A percentile compares a stretch with the other conserved stretches of the same genome.
Conservation (phyloP, 352 stramenopile genomes). For the Plasmopara viticola region DNA sequence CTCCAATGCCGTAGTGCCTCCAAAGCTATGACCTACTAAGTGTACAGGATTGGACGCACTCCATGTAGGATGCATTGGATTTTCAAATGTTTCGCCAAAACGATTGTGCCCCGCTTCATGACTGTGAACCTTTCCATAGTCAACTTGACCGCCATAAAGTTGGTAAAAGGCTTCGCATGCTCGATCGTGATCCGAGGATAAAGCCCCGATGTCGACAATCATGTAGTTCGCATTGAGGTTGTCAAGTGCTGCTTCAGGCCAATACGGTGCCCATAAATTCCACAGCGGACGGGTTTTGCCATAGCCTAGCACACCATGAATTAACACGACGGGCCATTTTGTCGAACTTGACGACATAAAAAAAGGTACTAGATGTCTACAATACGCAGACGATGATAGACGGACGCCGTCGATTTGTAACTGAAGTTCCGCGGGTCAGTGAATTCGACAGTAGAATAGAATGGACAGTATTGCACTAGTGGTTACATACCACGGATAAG, state of each 20-base stretch:
- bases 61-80: slow-evolving; percentile 38
- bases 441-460: too few species aligned
- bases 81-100: slow-evolving; percentile 34
- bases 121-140: slow-evolving; percentile 49
- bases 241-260: slow-evolving; percentile 36
- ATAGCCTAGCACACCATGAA: slow-evolving; percentile 62
- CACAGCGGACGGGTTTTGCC: slow-evolving; percentile 37
- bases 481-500: too few species aligned
- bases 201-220: slow-evolving; percentile 41
- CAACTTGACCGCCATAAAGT: slow-evolving; percentile 45
- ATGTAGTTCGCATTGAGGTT: slow-evolving; percentile 41
- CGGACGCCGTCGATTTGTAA: too few species aligned
- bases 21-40: slow-evolving; percentile 65
- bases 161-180: slow-evolving; percentile 61
- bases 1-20: slow-evolving; percentile 57
- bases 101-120: slow-evolving; percentile 31
- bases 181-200: slow-evolving; percentile 55
- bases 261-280: slow-evolving; percentile 45
- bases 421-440: too few species aligned
- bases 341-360: slow-evolving; percentile 11
- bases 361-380: too few species aligned
- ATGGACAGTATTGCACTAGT: too few species aligned
- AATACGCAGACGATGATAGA: too few species aligned
- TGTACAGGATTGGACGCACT: slow-evolving; percentile 48
- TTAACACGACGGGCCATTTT: slow-evolving; percentile 48